phyloP scores from a whole-genome alignment of 1,139 yeast species.

The Debaryomyces subglobosus region DNA sequence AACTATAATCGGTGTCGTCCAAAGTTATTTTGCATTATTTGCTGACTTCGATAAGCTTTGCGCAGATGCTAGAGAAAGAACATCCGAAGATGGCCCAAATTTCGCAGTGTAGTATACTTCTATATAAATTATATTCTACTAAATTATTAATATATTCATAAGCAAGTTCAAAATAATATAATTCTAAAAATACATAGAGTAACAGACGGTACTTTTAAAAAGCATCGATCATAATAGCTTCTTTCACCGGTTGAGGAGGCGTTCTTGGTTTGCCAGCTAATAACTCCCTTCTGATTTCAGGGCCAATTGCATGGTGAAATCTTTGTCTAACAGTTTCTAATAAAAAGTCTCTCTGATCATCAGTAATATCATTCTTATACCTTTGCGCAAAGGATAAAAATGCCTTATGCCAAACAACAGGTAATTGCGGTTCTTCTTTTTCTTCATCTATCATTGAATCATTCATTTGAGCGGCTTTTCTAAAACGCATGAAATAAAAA shows the following conservation, averaged over 20 bases:
- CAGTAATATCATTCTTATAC: slow-evolving; percentile 95
- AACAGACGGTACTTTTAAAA: slow-evolving; percentile 22
- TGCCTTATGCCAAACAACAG: slow-evolving; percentile 97
- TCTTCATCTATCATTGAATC: slow-evolving; percentile 31
- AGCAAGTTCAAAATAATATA: background rate
- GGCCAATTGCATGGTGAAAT: slow-evolving; percentile 85
- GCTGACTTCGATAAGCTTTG: slow-evolving; percentile 45
- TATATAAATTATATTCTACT: background rate
- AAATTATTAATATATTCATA: background rate
- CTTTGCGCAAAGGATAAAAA: slow-evolving; percentile 92
- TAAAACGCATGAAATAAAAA: slow-evolving; percentile 91
- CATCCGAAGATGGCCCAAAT: slow-evolving; percentile 15
- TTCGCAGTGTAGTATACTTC: background rate
- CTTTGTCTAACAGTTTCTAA: slow-evolving; percentile 90
- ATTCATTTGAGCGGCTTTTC: slow-evolving; percentile 50
- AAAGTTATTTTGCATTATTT: slow-evolving; percentile 44
- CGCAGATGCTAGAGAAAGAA: slow-evolving; percentile 46
- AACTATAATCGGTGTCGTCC: slow-evolving; percentile 54
- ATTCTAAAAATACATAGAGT: background rate
- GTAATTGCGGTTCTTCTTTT: slow-evolving; percentile 63
- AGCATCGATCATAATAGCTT: slow-evolving; percentile 45
- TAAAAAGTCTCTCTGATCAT: slow-evolving; percentile 93
- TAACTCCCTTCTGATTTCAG: slow-evolving; percentile 92
- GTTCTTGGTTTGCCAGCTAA: slow-evolving; percentile 71
- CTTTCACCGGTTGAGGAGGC: slow-evolving; percentile 25